phyloP scores from a whole-genome alignment of 768 basidiomycete species.

The Fibroporia radiculosa region DNA sequence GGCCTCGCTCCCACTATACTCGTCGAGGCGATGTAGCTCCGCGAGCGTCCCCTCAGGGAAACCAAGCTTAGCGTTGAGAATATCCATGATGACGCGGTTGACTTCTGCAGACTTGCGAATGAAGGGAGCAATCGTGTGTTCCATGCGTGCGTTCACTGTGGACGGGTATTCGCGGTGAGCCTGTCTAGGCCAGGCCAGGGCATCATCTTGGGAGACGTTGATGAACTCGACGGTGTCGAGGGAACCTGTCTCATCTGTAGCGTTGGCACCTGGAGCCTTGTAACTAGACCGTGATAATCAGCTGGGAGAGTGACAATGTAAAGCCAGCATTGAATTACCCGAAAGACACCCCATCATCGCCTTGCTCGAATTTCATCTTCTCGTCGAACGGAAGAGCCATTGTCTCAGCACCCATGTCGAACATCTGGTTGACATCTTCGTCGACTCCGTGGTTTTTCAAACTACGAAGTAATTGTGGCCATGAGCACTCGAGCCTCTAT shows the following conservation, averaged over 20 bases:
- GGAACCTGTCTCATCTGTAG: conserved; percentile 23
- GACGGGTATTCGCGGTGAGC: conserved; percentile 25
- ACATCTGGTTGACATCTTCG: conserved; percentile 28
- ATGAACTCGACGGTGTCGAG: conserved; percentile 25
- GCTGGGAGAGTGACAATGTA: too few species aligned
- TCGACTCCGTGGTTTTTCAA: conserved; percentile 29
- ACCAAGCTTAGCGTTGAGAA: conserved; percentile 23
- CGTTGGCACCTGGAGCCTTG: conserved; percentile 23
- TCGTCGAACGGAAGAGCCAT: conserved; percentile 33
- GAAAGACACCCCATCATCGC: conserved; percentile 29
- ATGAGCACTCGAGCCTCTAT: background rate
- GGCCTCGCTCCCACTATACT: conserved; percentile 25
- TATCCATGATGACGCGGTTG: conserved; percentile 20
- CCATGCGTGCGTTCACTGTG: conserved; percentile 22
- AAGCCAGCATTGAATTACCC: conserved; percentile 22
- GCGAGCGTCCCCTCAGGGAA: conserved; percentile 21
- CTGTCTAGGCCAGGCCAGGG: conserved; percentile 21
- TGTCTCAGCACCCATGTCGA: conserved; percentile 31
- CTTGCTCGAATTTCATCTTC: conserved; percentile 35
- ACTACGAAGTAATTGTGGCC: background rate
- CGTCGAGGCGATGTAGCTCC: conserved; percentile 18
- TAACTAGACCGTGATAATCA: too few species aligned
- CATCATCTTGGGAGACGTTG: conserved; percentile 28
- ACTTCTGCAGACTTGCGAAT: conserved; percentile 20
- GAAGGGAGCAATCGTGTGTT: conserved; percentile 17